Evolutionary conservation across 2,329 filamentous ascomycete genomes (phyloP).

Genomic region (Sclerotinia spermophila): DNA sequence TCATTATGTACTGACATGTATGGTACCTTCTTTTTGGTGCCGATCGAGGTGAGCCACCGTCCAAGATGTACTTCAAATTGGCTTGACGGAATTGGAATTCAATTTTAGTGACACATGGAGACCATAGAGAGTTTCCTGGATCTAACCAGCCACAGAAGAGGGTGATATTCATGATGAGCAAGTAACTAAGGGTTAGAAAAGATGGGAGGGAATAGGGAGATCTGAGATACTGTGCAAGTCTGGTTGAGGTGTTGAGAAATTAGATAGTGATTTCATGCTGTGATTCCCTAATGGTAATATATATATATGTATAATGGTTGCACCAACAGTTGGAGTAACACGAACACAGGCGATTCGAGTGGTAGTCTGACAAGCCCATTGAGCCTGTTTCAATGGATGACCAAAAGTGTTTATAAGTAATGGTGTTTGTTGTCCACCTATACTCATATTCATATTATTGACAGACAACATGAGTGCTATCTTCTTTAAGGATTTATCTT

Average conservation of each 20-base stretch:
- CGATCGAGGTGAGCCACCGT: conserved; percentile 43
- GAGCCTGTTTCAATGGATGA: neutral
- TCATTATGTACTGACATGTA: conserved; percentile 39
- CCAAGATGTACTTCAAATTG: conserved; percentile 45
- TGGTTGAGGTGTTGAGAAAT: neutral
- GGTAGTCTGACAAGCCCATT: conserved; percentile 1
- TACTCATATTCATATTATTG: neutral
- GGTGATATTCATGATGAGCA: conserved; percentile 33
- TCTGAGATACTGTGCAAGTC: neutral
- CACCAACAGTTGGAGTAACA: neutral
- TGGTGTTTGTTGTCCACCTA: too few relatives aligned
- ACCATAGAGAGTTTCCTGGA: conserved; percentile 44
- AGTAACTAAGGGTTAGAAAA: neutral
- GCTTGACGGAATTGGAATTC: conserved; percentile 58
- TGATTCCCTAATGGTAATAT: neutral
- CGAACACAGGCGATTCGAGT: neutral
- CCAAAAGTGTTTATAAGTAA: neutral
- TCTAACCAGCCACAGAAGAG: conserved; percentile 50
- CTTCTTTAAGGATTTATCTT: neutral
- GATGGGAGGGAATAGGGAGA: neutral
- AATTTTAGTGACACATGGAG: conserved; percentile 60
- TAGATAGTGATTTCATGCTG: neutral
- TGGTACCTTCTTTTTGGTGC: conserved; percentile 57
- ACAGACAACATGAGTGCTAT: neutral
- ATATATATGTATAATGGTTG: too few relatives aligned